Conservation (phyloP, 805 yeast species). For the Priceomyces medius region DNA sequence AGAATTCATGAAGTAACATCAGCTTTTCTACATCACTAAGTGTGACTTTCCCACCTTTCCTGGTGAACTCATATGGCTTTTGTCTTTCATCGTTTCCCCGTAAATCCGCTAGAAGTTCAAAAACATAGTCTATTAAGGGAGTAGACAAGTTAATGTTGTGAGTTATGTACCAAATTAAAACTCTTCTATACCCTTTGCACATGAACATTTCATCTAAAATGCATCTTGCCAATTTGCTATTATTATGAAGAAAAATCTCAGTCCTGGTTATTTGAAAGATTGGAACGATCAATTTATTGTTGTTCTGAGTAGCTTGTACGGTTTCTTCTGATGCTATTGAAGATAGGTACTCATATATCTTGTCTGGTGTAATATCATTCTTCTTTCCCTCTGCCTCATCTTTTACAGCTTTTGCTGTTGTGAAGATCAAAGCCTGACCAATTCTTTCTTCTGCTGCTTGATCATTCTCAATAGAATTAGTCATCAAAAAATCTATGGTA, state of each 20-base stretch:
- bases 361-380: conserved; percentile 44
- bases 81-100: conserved; percentile 44
- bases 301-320: conserved; percentile 22
- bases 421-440: conserved; percentile 44
- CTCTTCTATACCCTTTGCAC: conserved; percentile 63
- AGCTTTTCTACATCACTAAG: conserved; percentile 60
- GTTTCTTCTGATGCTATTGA: conserved; percentile 27
- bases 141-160: conserved; percentile 55
- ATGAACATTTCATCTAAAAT: conserved; percentile 70
- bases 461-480: conserved; percentile 26
- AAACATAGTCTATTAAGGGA: conserved; percentile 59
- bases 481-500: conserved; percentile 24
- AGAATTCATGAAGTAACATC: conserved; percentile 70
- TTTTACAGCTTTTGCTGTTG: conserved; percentile 55
- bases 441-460: conserved; percentile 18
- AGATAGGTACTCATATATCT: conserved; percentile 48
- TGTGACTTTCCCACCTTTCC: conserved; percentile 50
- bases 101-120: conserved; percentile 55
- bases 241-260: conserved; percentile 50
- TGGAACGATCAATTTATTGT: conserved; percentile 29
- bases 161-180: conserved; percentile 65
- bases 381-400: conserved; percentile 28
- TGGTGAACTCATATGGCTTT: conserved; percentile 45
- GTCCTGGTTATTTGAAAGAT: conserved; percentile 40
- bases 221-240: conserved; percentile 52